Percentiles rank a stretch among this genome's conserved stretches.
These are phyloP conservation scores for Vitis rotundifolia DNA, from an alignment of 164 flowering plant genomes.

Conservation along the genomic window DNA sequence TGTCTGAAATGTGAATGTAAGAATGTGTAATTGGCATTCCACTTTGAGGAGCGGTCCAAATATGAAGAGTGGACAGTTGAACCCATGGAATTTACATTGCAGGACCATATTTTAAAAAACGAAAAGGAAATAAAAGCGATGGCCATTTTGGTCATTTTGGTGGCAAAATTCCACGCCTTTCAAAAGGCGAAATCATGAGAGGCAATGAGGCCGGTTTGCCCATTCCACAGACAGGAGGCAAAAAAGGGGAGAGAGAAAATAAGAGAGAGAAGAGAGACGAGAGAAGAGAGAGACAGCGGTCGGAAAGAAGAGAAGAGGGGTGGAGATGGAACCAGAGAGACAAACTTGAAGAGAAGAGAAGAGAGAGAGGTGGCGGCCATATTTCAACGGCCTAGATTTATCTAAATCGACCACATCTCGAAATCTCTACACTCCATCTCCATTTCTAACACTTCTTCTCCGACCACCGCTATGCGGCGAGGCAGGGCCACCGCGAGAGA, in stretches of 20 bases:
- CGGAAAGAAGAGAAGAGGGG: background rate
- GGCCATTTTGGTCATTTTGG: background rate
- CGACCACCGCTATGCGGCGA: background rate
- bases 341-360: no score
- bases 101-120: background rate
- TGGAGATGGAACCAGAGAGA: background rate
- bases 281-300: background rate
- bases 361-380: no score
- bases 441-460: background rate
- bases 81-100: conserved; percentile 1
- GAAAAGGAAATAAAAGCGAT: background rate
- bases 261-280: conserved; percentile 1
- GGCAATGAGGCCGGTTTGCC: background rate
- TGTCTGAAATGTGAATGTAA: no score
- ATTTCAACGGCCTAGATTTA: no score
- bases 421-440: no score
- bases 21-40: no score
- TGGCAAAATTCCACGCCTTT: background rate
- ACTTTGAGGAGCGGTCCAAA: no score
- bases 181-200: background rate
- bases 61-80: no score
- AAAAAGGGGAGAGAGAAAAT: background rate
- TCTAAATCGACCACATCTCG: no score
- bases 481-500: conserved; percentile 1
- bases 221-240: conserved; percentile 1